These are phyloP conservation scores for Verticillium klebahnii DNA, from an alignment of 2,329 filamentous ascomycete species.

Conservation along the genomic window DNA sequence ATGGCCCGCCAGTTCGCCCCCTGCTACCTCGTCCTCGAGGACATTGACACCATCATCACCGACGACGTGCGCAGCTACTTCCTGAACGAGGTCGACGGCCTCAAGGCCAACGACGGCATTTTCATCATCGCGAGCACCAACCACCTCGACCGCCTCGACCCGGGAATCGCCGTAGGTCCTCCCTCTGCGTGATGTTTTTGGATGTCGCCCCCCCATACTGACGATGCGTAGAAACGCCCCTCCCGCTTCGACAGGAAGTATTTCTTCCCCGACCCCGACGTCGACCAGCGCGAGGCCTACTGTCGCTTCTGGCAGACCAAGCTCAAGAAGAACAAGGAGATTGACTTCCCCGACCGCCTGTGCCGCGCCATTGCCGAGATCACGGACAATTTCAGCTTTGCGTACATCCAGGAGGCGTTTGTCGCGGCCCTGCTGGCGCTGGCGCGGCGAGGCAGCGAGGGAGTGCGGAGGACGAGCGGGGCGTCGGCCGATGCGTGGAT, in stretches of 20 bases:
- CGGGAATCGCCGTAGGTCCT: constrained; percentile 51
- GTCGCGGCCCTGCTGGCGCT: constrained; percentile 58
- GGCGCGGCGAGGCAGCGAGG: constrained; percentile 29
- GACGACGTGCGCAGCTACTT: constrained; percentile 62
- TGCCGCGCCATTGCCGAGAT: constrained; percentile 56
- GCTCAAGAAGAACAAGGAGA: constrained; percentile 49
- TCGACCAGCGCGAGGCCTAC: constrained; percentile 52
- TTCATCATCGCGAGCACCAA: constrained; percentile 66
- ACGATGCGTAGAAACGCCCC: constrained; percentile 47
- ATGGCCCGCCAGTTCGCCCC: constrained; percentile 60
- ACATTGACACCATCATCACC: constrained; percentile 62
- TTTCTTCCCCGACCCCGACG: constrained; percentile 53
- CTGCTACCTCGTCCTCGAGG: constrained; percentile 68
- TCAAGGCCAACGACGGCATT: constrained; percentile 66
- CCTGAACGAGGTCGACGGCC: constrained; percentile 67
- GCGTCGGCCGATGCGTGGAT: constrained; percentile 30
- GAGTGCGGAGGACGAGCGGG: constrained; percentile 5
- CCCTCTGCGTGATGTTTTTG: neutral
- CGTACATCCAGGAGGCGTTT: constrained; percentile 67
- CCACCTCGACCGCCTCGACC: constrained; percentile 61
- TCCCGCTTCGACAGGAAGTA: constrained; percentile 66
- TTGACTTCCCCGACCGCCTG: constrained; percentile 57
- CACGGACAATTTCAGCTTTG: constrained; percentile 63
- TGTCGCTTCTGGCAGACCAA: constrained; percentile 58
- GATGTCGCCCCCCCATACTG: constrained; percentile 12